Evolutionary conservation across 306 rosid genomes (phyloP).

Genomic region (Gastrolobium bilobum): DNA sequence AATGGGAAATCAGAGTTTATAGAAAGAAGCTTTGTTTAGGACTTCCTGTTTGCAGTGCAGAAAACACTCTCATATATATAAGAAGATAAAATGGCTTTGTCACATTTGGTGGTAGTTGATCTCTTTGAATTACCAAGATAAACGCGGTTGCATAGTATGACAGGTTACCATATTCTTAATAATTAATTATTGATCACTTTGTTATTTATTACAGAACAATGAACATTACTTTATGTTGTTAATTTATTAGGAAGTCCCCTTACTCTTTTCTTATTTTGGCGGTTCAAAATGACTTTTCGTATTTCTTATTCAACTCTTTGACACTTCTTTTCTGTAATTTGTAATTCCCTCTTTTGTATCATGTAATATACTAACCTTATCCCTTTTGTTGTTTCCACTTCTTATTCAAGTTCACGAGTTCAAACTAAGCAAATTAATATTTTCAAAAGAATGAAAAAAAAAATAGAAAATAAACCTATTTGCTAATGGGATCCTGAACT

Average conservation of each 20-base stretch:
- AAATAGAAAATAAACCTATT: background rate
- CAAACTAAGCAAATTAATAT: background rate
- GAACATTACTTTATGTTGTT: background rate
- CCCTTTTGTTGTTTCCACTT: background rate
- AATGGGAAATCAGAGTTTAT: background rate
- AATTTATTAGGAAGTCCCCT: background rate
- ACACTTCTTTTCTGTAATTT: background rate
- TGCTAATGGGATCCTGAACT: background rate
- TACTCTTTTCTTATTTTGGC: background rate
- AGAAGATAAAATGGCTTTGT: background rate
- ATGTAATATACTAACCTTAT: background rate
- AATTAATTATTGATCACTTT: background rate
- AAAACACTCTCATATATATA: background rate
- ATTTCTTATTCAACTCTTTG: constrained; percentile 23
- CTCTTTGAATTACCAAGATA: constrained; percentile 15
- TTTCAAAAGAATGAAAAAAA: background rate
- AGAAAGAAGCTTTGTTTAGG: constrained; percentile 25
- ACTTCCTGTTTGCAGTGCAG: background rate
- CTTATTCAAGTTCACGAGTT: background rate
- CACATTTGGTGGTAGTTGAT: background rate
- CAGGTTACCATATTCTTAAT: background rate
- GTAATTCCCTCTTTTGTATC: background rate
- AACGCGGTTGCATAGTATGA: constrained; percentile 26
- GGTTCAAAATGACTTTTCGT: background rate
- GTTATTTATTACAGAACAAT: background rate